Percentiles rank a stretch among this genome's conserved stretches.
Conservation (phyloP, 192 early-diverging fungal genomes). For the Coemansia sp. region DNA sequence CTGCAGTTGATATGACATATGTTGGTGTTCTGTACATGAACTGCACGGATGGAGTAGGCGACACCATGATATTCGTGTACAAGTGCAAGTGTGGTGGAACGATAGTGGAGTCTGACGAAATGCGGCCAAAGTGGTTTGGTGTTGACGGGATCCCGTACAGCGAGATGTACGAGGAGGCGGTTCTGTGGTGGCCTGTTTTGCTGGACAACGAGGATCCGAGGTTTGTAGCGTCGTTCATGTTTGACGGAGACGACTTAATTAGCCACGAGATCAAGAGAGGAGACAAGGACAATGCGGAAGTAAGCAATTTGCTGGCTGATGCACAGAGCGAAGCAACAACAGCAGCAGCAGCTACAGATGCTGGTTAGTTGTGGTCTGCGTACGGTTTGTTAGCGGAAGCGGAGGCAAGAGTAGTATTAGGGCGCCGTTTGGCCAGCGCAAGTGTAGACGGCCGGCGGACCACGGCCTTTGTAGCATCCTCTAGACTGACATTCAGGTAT, state of each 20-base stretch:
- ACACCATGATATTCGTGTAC: conserved; percentile 2
- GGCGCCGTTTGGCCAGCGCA: conserved; percentile 6
- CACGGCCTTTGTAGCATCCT: conserved; percentile 51
- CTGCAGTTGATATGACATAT: not conserved
- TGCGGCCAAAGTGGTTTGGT: not conserved
- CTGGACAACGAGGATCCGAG: not conserved
- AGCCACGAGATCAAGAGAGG: not conserved
- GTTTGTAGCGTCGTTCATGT: not conserved
- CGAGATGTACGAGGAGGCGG: not conserved
- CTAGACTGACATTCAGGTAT: conserved; percentile 59
- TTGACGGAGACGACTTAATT: not conserved
- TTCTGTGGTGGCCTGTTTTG: not conserved
- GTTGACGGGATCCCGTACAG: not conserved
- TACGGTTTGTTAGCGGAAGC: not conserved
- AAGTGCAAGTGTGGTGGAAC: not conserved
- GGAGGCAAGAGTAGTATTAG: not conserved
- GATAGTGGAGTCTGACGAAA: not conserved
- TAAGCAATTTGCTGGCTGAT: not conserved
- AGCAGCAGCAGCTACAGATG: not conserved
- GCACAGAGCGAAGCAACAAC: not conserved
- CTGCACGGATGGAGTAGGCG: not conserved
- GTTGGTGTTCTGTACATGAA: not conserved
- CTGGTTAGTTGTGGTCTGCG: not conserved
- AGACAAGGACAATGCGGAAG: not conserved
- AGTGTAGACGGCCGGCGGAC: conserved; percentile 2